Base-by-base conservation (phyloP, 352 stramenopile genomes). In the Globisporangium recalcitrans region DNA sequence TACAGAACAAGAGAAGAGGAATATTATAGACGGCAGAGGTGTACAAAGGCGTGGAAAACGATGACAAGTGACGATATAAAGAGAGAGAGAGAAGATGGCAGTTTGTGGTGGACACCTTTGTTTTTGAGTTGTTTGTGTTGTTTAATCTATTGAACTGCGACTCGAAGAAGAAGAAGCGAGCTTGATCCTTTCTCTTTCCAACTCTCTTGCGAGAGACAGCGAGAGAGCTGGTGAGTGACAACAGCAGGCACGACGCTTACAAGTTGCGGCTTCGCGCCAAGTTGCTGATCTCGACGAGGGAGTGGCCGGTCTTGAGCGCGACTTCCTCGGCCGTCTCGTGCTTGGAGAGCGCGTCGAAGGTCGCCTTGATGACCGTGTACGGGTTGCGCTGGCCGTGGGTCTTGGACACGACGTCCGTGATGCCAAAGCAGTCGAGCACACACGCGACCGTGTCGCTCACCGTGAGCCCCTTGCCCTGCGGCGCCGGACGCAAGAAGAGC, bases 281-380 rank as follows among this genome's bases (percentile, higher is more conserved):
- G 52, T 83, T 90, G 68, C 78, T 91, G 65, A 93, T 72, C 65
- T 93, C 84, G 34, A 89, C 78, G 56, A 93, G 80, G 48, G 80
- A 90, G 69, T 90, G 80, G 67, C 83, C 95, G 27, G 93, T 95
- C 78, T 97, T 97, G 67, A 97, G 77, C 55, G 93, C 91, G 69
- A 98, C 91, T 54, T 98, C 87, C 65, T 98, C 90, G 27, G 96
- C 82, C 34, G 87, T 97, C 74, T 98, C 91, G 74, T 98, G 95
- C 65, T 96, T 97, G 67, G 86, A 70, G 31, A 98, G 73, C 19
- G 95, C 95, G 64, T 98, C 93, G 70, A 98, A 98, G 27, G 93
- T 98, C 16, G 96, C 94, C 65, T 93, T 89, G 58, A 98, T 91
- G 34, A 98, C 91, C 73, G 95, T 98, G 74, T 95, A 98, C 31